Base-by-base conservation (phyloP, 805 yeast species). In the Ogataea siamensis region DNA sequence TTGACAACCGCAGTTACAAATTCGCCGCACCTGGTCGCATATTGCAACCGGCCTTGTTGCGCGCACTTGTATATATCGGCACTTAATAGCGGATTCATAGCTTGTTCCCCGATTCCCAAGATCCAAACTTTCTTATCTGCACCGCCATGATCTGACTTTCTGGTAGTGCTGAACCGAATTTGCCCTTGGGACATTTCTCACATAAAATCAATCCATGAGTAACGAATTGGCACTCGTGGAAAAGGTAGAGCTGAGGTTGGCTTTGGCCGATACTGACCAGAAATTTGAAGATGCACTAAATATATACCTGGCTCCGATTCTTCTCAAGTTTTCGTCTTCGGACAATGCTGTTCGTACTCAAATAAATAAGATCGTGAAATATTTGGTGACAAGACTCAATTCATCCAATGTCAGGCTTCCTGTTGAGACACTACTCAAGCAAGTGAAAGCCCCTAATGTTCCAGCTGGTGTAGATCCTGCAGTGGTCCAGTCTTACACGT, bases 211-310 rank as follows among this genome's bases (percentile, higher is more conserved):
- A n/a, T n/a, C n/a, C 21, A 38, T 53, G 56, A 46, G 55, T 10
- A 69, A 62, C 27, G 94, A 86, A 52, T 59, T 80, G 32, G 68
- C 73, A 1, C 62, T 85, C 40, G 71, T 86, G 25, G 79, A 80
- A 51, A 83, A 80, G 55, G 96, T 86, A 1, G 97, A 89, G 58
- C 73, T 89, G 33, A 68, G 87, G 26, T 68, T 91, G 13, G 91
- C 94, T 1, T 64, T 91, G 28, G 86, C 97, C 0, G 76, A 74
- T 33, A 67, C 80, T 0, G 83, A 81, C 32, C 69, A 62, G 2
- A 83, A 83, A 52, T 73, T 88, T 38, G 80, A 83, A 53, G 54
- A 71, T 2, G 62, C 80, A 5, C 57, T 93, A 27, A 68, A 70
- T 8, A 60, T 74, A 1, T 91, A 83, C 53, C 67, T 91, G 28